These are phyloP conservation scores for Ilex paraguariensis DNA, from an alignment of 305 asterid genomes.

Conservation along the genomic window DNA sequence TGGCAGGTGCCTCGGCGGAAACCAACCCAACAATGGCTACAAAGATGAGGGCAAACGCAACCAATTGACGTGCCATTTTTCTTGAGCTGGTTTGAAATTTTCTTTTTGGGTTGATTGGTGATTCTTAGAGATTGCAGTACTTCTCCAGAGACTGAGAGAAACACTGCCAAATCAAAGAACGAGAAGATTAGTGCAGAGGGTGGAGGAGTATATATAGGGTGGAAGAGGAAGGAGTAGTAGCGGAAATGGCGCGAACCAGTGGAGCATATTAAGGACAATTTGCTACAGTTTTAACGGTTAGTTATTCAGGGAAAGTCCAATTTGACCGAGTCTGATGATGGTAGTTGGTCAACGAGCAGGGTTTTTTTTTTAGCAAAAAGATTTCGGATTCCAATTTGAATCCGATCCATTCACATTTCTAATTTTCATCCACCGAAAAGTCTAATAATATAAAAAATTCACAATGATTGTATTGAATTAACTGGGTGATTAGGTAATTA, in stretches of 20 bases:
- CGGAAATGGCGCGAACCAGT: conserved; percentile 11
- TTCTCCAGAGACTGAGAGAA: conserved; percentile 27
- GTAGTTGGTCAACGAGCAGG: too few species aligned
- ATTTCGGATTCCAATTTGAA: too few species aligned
- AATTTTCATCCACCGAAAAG: too few species aligned
- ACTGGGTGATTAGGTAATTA: too few species aligned
- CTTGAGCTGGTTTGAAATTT: background rate
- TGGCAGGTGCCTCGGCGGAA: conserved; percentile 2
- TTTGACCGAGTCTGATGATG: too few species aligned
- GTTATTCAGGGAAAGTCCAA: too few species aligned
- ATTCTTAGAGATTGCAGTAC: conserved; percentile 13
- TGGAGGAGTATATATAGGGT: conserved; percentile 10
- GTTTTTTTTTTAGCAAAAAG: too few species aligned
- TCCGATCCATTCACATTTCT: too few species aligned
- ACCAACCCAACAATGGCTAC: conserved; percentile 10
- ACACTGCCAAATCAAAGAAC: conserved; percentile 24
- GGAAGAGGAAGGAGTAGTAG: conserved; percentile 2
- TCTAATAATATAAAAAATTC: too few species aligned
- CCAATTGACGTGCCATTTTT: conserved; percentile 14
- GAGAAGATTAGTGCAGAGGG: conserved; percentile 3
- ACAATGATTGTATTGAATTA: too few species aligned
- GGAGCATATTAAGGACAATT: conserved; percentile 3
- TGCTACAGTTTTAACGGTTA: too few species aligned
- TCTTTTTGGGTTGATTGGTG: background rate
- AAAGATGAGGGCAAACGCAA: conserved; percentile 17